Evolutionary conservation across 2,329 filamentous ascomycete species (phyloP).

Genomic region (Cladophialophora bantiana): DNA sequence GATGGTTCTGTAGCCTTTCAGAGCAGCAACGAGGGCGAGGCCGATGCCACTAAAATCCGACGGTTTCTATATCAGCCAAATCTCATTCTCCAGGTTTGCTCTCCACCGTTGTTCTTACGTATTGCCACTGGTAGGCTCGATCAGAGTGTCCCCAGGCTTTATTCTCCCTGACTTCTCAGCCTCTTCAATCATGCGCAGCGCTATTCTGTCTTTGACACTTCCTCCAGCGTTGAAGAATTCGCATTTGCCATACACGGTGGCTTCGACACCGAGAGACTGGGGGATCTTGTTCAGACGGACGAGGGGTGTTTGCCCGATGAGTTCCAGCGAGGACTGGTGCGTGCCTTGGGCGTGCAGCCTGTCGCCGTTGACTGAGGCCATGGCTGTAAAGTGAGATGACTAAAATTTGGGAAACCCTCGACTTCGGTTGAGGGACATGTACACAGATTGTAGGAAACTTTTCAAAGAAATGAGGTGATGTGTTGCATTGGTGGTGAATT

Average conservation of each 20-base stretch:
- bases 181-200: constrained; percentile 95
- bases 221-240: constrained; percentile 95
- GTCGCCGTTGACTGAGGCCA: constrained; percentile 13
- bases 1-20: constrained; percentile 97
- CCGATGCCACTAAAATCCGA: constrained; percentile 74
- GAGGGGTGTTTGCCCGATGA: constrained; percentile 96
- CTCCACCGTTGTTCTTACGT: constrained; percentile 61
- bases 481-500: neutral
- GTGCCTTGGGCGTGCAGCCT: constrained; percentile 34
- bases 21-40: constrained; percentile 87
- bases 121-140: constrained; percentile 97
- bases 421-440: neutral
- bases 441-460: neutral
- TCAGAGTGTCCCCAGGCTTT: constrained; percentile 95
- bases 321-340: constrained; percentile 74
- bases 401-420: neutral
- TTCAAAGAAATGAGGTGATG: constrained; percentile 14
- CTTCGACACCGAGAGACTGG: constrained; percentile 85
- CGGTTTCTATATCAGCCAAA: constrained; percentile 9
- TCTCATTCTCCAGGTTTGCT: constrained; percentile 2
- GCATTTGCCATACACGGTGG: constrained; percentile 87
- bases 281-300: constrained; percentile 93
- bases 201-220: constrained; percentile 94
- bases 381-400: constrained; percentile 1
- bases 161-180: constrained; percentile 91